Conservation (phyloP, 1,284 basidiomycete species). For the Cryptococcus amylolentus region DNA sequence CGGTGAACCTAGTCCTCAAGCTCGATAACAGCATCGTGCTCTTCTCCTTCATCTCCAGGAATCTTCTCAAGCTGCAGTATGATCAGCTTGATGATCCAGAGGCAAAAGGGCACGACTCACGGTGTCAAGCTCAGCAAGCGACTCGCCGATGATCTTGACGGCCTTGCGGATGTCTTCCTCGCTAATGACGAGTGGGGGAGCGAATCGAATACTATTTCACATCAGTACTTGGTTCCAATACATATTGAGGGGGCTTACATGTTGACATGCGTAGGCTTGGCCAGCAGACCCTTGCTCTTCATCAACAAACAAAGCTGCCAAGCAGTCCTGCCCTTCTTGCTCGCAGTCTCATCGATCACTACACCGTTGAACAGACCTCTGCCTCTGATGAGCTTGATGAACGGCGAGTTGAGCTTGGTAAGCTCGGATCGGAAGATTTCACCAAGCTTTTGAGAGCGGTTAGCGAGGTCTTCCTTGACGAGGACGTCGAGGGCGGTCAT, state of each 20-base stretch:
- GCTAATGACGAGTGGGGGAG: constrained; percentile 88
- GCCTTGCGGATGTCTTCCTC: constrained; percentile 77
- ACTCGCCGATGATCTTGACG: constrained; percentile 71
- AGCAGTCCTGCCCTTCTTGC: constrained; percentile 71
- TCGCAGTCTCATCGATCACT: constrained; percentile 82
- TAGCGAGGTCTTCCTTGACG: constrained; percentile 75
- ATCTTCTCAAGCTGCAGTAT: constrained; percentile 61
- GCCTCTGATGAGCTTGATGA: constrained; percentile 73
- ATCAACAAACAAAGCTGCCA: constrained; percentile 95
- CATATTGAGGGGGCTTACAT: constrained; percentile 58
- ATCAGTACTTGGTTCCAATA: neutral
- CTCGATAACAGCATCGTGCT: constrained; percentile 34
- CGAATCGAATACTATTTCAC: constrained; percentile 75
- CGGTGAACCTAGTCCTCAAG: constrained; percentile 29
- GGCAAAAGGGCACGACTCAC: constrained; percentile 51
- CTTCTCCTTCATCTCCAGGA: constrained; percentile 59
- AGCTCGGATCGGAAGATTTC: constrained; percentile 73
- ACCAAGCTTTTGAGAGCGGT: constrained; percentile 74
- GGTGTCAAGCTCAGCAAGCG: constrained; percentile 74
- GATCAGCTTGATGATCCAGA: neutral
- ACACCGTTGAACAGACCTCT: constrained; percentile 89
- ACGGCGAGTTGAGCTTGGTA: constrained; percentile 62
- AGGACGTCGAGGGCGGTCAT: constrained; percentile 87
- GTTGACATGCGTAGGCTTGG: constrained; percentile 94
- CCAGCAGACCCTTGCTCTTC: constrained; percentile 79